Conservation (phyloP, 768 basidiomycete species). For the Sporobolomyces pararoseus region DNA sequence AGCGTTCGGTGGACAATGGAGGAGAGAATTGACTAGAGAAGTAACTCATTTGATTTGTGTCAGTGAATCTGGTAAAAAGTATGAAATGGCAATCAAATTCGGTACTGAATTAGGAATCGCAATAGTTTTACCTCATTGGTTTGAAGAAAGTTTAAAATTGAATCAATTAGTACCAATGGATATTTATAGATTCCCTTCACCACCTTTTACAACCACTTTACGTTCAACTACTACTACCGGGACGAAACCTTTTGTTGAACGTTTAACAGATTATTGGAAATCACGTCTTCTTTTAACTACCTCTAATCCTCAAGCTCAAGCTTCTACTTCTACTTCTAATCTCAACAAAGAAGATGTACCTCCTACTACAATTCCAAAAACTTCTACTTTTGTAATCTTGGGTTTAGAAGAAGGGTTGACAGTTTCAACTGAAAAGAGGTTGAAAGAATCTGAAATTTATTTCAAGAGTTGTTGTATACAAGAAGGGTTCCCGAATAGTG, state of each 20-base stretch:
- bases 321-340: not conserved
- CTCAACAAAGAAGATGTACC: not conserved
- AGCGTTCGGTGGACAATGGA: conserved; percentile 77
- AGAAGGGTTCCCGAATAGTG: not conserved
- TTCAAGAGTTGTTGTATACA: not conserved
- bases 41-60: conserved; percentile 81
- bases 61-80: conserved; percentile 54
- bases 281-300: not conserved
- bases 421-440: not conserved
- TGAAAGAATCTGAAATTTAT: not conserved
- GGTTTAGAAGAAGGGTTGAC: conserved; percentile 4
- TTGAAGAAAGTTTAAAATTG: conserved; percentile 61
- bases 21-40: conserved; percentile 69
- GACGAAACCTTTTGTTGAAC: conserved; percentile 22
- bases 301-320: not conserved
- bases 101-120: conserved; percentile 53
- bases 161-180: conserved; percentile 43
- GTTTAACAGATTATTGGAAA: conserved; percentile 24
- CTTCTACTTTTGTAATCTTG: not conserved
- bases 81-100: conserved; percentile 56
- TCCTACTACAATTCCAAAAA: not conserved
- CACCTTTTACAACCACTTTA: conserved; percentile 52
- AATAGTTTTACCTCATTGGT: conserved; percentile 77
- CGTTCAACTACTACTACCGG: not conserved
- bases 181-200: conserved; percentile 59